A percentile compares a stretch with the other conserved stretches of the same genome.
phyloP scores from a whole-genome alignment of 2,329 filamentous ascomycete species.

The Fonsecaea multimorphosa region DNA sequence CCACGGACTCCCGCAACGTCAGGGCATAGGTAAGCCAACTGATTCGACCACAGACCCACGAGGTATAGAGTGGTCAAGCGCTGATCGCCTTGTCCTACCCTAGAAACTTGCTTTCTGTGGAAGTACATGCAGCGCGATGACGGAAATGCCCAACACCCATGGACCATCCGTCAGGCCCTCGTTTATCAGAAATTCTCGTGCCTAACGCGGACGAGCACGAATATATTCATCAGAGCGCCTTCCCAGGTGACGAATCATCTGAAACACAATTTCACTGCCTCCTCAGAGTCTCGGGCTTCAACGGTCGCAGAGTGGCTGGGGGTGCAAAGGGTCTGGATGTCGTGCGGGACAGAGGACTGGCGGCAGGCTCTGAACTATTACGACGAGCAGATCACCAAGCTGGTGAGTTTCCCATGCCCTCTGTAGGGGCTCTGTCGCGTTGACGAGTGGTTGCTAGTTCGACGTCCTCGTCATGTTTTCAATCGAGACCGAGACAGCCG shows the following conservation, averaged over 20 bases:
- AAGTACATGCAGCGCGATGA: conserved; percentile 7
- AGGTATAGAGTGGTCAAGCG: no score
- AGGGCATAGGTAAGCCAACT: background rate
- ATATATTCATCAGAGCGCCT: conserved; percentile 7
- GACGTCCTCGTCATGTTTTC: conserved; percentile 10
- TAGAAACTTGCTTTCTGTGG: conserved; percentile 13
- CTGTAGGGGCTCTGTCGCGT: background rate
- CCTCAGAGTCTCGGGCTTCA: background rate
- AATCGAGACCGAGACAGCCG: conserved; percentile 1
- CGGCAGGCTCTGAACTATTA: conserved; percentile 10
- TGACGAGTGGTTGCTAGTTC: conserved; percentile 1
- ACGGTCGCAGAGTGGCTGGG: background rate
- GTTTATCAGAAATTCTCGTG: conserved; percentile 11
- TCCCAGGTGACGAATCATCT: background rate
- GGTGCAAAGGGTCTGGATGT: conserved; percentile 4
- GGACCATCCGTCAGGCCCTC: conserved; percentile 8
- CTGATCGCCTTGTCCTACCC: background rate
- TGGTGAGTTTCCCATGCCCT: conserved; percentile 2
- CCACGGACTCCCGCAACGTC: background rate
- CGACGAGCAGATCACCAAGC: conserved; percentile 1
- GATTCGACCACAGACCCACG: background rate
- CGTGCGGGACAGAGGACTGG: conserved; percentile 8
- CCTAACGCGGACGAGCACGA: conserved; percentile 2
- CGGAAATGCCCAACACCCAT: conserved; percentile 8
- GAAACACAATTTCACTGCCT: conserved; percentile 9